Percentiles rank a stretch among this genome's conserved stretches.
Conservation (phyloP, 2,329 filamentous ascomycete genomes). For the Penicillium sumatraense region DNA sequence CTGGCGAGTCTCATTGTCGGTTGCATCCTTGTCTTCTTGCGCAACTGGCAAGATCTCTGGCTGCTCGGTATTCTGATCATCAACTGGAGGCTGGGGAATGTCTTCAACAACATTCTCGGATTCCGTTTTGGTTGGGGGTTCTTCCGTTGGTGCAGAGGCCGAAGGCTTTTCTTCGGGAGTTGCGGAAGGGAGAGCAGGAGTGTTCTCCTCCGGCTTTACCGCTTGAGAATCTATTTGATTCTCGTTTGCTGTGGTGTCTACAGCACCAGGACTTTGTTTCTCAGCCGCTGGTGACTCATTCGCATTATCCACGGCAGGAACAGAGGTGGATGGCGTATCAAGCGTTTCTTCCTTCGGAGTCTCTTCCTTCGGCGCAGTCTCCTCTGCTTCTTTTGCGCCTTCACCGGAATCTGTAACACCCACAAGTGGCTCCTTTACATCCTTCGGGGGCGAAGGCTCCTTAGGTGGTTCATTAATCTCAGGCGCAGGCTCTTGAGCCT, state of each 20-base stretch:
- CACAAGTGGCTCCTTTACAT: neutral
- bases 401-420: neutral
- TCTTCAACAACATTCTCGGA: neutral
- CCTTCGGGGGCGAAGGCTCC: neutral
- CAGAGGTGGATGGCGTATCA: slow-evolving; percentile 2
- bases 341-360: slow-evolving; percentile 10
- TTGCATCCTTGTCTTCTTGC: neutral
- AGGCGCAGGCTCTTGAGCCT: slow-evolving; percentile 3
- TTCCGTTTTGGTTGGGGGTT: slow-evolving; percentile 1
- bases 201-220: slow-evolving; percentile 1
- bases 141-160: neutral
- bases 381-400: neutral
- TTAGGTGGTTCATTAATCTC: neutral
- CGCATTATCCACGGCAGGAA: neutral
- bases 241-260: neutral
- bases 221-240: slow-evolving; percentile 5
- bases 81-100: neutral
- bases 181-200: neutral
- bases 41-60: neutral
- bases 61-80: neutral
- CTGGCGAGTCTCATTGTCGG: neutral
- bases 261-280: neutral
- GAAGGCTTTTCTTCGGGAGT: slow-evolving; percentile 3
- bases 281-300: neutral
- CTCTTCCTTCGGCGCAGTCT: slow-evolving; percentile 8